Percentiles rank a stretch among this genome's conserved stretches.
Evolutionary conservation across 2,329 filamentous ascomycete species (phyloP).

Genomic region (Neurospora sp.): DNA sequence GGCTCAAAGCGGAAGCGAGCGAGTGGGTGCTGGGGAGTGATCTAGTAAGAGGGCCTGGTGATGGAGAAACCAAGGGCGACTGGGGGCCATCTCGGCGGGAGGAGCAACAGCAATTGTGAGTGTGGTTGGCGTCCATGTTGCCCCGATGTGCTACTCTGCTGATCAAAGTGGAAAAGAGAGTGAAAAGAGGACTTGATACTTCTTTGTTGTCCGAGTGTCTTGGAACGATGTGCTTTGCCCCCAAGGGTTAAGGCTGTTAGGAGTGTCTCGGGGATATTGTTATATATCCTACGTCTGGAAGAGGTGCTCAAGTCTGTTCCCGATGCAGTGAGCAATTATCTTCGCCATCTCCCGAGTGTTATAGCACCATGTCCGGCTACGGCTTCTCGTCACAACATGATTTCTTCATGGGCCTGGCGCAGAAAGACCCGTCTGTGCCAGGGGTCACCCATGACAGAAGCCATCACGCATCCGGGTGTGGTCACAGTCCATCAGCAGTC

Average conservation of each 20-base stretch:
- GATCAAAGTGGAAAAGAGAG: not conserved
- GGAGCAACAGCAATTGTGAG: not conserved
- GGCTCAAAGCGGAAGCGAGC: constrained; percentile 10
- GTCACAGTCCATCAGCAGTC: not conserved
- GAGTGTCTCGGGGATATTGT: not conserved
- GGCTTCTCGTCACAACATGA: not conserved
- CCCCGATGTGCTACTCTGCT: not conserved
- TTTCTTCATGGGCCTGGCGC: not conserved
- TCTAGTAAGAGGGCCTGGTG: constrained; percentile 4
- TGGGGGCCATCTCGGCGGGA: not conserved
- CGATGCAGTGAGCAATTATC: not conserved
- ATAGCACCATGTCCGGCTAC: not conserved
- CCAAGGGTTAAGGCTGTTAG: not conserved
- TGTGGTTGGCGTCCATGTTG: not conserved
- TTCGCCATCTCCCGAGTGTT: not conserved
- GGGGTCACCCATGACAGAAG: not conserved
- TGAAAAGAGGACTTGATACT: not conserved
- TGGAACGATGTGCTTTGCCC: not conserved
- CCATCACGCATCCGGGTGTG: not conserved
- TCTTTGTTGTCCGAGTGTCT: not conserved
- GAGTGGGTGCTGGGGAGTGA: constrained; percentile 15
- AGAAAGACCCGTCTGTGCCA: not conserved
- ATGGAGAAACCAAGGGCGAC: not conserved
- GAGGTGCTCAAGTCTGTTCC: not conserved
- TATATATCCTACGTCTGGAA: not conserved